These are phyloP conservation scores for Ogataea siamensis DNA, from an alignment of 805 yeast species.

Conservation along the genomic window DNA sequence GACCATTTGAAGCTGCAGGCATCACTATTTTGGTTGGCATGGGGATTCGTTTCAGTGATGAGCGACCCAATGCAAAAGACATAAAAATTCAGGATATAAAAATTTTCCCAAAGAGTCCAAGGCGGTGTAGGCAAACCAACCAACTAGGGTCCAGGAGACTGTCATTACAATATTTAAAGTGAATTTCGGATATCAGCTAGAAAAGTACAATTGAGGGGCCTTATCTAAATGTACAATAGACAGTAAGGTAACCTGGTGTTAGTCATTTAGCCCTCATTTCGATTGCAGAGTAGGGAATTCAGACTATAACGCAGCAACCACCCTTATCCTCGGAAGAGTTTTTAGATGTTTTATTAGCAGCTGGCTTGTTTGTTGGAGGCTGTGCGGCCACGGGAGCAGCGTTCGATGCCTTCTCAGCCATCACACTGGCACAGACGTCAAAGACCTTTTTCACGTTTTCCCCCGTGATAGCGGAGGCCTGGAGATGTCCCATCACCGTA, in stretches of 20 bases:
- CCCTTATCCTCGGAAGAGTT: constrained; percentile 4
- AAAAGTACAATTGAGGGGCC: constrained; percentile 4
- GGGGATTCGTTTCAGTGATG: constrained; percentile 4
- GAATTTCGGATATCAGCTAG: neutral
- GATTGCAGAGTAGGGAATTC: neutral
- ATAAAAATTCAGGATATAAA: constrained; percentile 3
- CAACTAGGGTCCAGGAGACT: constrained; percentile 4
- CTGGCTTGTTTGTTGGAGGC: constrained; percentile 1
- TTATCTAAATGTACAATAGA: neutral
- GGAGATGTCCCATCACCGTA: constrained; percentile 55
- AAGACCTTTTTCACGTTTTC: constrained; percentile 65
- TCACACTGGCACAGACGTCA: constrained; percentile 41
- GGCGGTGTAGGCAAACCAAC: constrained; percentile 7
- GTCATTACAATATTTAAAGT: neutral
- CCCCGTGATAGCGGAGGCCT: constrained; percentile 72
- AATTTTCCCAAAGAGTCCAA: constrained; percentile 1
- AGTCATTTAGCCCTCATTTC: neutral
- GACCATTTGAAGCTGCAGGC: constrained; percentile 1
- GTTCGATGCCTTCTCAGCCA: constrained; percentile 10
- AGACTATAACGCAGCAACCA: constrained; percentile 17
- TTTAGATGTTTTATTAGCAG: neutral
- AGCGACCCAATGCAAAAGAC: constrained; percentile 3
- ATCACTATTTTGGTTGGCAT: constrained; percentile 5
- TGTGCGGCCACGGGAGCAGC: constrained; percentile 5
- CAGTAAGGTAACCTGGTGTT: neutral